phyloP scores from a whole-genome alignment of 371 early-diverging fungal genomes.

The Mortierella sp. region DNA sequence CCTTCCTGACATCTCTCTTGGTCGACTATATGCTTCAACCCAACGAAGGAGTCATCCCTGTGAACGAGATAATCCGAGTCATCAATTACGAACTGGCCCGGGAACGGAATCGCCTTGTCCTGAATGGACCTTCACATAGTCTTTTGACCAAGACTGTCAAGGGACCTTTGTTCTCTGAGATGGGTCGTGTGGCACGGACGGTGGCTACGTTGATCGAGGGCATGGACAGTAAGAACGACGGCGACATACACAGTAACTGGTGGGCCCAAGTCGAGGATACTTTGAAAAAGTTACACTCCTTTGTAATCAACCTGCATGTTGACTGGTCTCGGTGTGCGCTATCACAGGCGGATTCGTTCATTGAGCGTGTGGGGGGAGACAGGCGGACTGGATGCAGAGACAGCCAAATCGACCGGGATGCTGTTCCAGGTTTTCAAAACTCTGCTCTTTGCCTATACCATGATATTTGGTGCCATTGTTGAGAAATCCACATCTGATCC shows the following conservation, averaged over 20 bases:
- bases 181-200: conserved; percentile 53
- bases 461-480: conserved; percentile 51
- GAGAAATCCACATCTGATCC: conserved; percentile 39
- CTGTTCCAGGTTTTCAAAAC: conserved; percentile 54
- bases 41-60: conserved; percentile 42
- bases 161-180: conserved; percentile 42
- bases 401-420: conserved; percentile 29
- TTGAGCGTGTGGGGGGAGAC: conserved; percentile 16
- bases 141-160: conserved; percentile 30
- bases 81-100: conserved; percentile 32
- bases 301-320: conserved; percentile 51
- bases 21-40: conserved; percentile 37
- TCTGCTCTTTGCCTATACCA: conserved; percentile 51
- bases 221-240: conserved; percentile 12
- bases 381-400: conserved; percentile 30
- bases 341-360: conserved; percentile 34
- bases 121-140: conserved; percentile 24
- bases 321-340: conserved; percentile 53
- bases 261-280: conserved; percentile 34
- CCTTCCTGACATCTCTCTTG: conserved; percentile 29
- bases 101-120: conserved; percentile 19
- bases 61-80: conserved; percentile 41
- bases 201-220: conserved; percentile 43
- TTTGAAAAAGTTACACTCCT: conserved; percentile 43
- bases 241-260: background rate